phyloP scores from a whole-genome alignment of 2,329 filamentous ascomycete genomes.

The Cladorrhinum sp. region DNA sequence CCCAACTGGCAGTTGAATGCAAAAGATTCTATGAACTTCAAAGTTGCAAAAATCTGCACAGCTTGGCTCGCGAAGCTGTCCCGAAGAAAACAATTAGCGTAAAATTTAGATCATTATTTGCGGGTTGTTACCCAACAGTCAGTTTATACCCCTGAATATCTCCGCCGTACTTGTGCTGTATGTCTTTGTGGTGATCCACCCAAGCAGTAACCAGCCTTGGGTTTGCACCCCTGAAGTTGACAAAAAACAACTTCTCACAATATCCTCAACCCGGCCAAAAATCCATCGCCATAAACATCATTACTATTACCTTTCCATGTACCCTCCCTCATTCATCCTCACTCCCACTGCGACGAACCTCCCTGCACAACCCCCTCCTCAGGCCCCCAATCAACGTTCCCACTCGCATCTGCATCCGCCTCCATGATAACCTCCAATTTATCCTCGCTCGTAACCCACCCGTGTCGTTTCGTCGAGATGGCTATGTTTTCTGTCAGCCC shows the following conservation, averaged over 20 bases:
- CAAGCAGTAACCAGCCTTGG: background rate
- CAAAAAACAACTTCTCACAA: background rate
- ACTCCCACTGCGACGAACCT: background rate
- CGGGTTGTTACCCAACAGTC: background rate
- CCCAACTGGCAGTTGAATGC: background rate
- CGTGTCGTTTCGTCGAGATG: constrained; percentile 36
- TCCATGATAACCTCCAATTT: constrained; percentile 54
- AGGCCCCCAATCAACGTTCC: constrained; percentile 44
- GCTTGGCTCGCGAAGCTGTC: background rate
- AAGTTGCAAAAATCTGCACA: background rate
- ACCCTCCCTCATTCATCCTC: background rate
- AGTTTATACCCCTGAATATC: background rate
- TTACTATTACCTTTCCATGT: background rate
- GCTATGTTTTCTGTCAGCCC: constrained; percentile 17
- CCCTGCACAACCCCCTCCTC: constrained; percentile 24
- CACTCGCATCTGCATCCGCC: constrained; percentile 34
- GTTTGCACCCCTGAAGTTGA: background rate
- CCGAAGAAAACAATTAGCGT: background rate
- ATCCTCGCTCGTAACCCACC: constrained; percentile 52
- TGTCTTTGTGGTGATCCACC: no score
- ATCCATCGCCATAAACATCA: constrained; percentile 12
- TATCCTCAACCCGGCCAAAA: constrained; percentile 1
- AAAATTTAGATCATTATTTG: background rate
- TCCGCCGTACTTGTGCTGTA: no score
- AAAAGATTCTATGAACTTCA: background rate